Conservation (phyloP, 2,329 filamentous ascomycete genomes). For the Cladosporium colombiae region DNA sequence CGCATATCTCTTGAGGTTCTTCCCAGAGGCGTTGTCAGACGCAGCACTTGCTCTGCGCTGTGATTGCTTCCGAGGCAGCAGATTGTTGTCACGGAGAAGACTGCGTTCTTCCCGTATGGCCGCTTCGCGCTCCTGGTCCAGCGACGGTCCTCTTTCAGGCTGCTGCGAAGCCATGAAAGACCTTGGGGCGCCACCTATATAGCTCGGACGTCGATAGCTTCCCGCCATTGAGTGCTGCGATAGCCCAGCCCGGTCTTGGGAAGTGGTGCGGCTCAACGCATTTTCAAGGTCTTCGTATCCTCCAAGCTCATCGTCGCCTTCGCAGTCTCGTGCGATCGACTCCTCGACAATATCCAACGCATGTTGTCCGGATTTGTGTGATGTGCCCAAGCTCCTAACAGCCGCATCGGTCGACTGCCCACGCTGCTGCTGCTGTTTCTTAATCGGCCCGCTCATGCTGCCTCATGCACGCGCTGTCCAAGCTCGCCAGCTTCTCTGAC, state of each 20-base stretch:
- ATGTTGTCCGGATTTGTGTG: conserved; percentile 28
- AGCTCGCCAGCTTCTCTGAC: background rate
- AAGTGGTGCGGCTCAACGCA: conserved; percentile 23
- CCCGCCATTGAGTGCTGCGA: conserved; percentile 55
- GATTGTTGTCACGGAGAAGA: conserved; percentile 60
- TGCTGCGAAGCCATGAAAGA: conserved; percentile 66
- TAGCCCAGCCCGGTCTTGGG: conserved; percentile 22
- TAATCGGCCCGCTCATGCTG: conserved; percentile 25
- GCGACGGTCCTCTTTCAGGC: conserved; percentile 41
- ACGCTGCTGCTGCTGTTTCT: conserved; percentile 10
- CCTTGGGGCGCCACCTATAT: conserved; percentile 70
- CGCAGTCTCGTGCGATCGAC: conserved; percentile 26
- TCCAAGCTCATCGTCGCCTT: conserved; percentile 10
- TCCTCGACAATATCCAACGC: conserved; percentile 23
- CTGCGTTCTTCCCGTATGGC: conserved; percentile 59
- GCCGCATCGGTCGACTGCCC: conserved; percentile 11
- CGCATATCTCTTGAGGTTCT: conserved; percentile 28
- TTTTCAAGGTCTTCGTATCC: conserved; percentile 21
- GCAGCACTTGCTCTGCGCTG: conserved; percentile 32
- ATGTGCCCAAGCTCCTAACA: conserved; percentile 32
- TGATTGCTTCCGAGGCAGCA: conserved; percentile 57
- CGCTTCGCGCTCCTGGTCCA: conserved; percentile 54
- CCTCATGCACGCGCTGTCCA: background rate
- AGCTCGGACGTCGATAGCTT: conserved; percentile 75
- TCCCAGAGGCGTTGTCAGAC: conserved; percentile 23